Evolutionary conservation across 1,284 basidiomycete species (phyloP).

Genomic region (Puccinia polysora): DNA sequence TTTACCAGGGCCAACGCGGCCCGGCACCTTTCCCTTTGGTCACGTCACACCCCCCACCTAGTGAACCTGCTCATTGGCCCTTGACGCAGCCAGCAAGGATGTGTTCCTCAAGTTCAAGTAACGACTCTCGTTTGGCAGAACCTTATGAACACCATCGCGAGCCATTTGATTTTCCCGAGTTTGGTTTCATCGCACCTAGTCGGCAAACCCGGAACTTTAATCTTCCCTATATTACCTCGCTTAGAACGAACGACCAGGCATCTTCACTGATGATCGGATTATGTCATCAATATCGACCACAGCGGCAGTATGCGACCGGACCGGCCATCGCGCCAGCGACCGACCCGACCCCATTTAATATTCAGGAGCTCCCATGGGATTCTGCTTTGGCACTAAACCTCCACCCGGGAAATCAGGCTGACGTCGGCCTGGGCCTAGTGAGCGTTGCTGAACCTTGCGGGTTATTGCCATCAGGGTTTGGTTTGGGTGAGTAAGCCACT

Average conservation of each 20-base stretch:
- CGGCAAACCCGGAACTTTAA: background rate
- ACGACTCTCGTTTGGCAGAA: background rate
- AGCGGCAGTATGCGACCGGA: background rate
- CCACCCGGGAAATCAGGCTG: no score
- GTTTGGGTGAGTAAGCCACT: no score
- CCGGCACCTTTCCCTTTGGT: no score
- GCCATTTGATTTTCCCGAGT: background rate
- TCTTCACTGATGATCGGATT: background rate
- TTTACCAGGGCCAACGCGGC: no score
- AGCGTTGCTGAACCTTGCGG: no score
- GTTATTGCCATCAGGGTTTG: no score
- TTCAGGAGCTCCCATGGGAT: slow-evolving; percentile 6
- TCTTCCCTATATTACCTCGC: slow-evolving; percentile 2
- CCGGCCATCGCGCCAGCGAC: background rate
- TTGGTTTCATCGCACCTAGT: background rate
- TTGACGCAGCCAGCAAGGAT: no score
- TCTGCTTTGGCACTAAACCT: no score
- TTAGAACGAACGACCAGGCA: background rate
- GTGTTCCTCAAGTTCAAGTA: no score
- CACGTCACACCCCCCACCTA: no score
- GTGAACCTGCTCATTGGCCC: no score
- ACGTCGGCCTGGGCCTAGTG: no score
- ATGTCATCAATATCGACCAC: slow-evolving; percentile 11
- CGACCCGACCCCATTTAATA: background rate
- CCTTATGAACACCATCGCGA: background rate